A percentile compares a stretch with the other conserved stretches of the same genome.
phyloP scores from a whole-genome alignment of 2,329 filamentous ascomycete genomes.

The Hypoxylon rubiginosum region DNA sequence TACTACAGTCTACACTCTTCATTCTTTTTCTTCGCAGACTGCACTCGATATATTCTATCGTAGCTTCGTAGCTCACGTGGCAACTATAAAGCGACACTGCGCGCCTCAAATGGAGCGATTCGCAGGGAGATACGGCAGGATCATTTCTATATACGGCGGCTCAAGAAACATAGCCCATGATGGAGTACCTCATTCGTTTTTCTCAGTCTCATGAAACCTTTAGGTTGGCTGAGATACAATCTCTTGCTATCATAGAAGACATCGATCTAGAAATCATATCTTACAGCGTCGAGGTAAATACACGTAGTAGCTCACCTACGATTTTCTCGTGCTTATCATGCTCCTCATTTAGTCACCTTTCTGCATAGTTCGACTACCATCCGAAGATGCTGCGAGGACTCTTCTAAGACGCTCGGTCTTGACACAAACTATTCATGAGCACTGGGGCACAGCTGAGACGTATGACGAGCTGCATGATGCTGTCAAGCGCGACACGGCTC shows the following conservation, averaged over 20 bases:
- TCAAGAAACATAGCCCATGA: conserved; percentile 46
- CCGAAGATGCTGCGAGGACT: conserved; percentile 72
- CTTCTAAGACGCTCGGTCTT: conserved; percentile 85
- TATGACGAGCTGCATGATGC: conserved; percentile 77
- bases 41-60: conserved; percentile 2
- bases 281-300: conserved; percentile 79
- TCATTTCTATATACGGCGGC: conserved; percentile 13
- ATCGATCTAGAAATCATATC: conserved; percentile 79
- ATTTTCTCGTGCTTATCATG: conserved; percentile 17
- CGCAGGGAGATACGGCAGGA: conserved; percentile 16
- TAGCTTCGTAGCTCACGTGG: background rate
- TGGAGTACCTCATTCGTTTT: conserved; percentile 90
- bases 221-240: conserved; percentile 83
- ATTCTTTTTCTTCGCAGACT: conserved; percentile 11
- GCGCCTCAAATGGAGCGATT: conserved; percentile 42
- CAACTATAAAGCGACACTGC: conserved; percentile 5
- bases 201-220: conserved; percentile 94
- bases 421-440: conserved; percentile 84
- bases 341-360: conserved; percentile 79
- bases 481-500: conserved; percentile 69
- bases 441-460: conserved; percentile 82
- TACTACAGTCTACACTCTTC: conserved; percentile 15
- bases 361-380: conserved; percentile 79
- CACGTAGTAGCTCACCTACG: conserved; percentile 28
- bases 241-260: conserved; percentile 78